Evolutionary conservation across 106 monocot species (phyloP).

Genomic region (Allium cepa): DNA sequence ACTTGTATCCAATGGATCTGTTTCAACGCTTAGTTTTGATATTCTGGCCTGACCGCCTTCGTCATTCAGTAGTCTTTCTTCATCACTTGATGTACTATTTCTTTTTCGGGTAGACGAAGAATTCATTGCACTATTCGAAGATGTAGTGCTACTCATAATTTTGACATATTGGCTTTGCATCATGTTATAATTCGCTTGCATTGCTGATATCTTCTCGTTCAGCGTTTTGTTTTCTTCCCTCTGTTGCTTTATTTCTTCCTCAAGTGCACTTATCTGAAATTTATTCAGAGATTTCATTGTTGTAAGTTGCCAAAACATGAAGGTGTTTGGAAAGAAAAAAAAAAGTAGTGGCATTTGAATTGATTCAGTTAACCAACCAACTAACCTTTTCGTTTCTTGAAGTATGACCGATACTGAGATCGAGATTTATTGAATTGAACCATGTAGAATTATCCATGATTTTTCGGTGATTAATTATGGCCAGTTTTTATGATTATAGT

Average conservation of each 20-base stretch:
- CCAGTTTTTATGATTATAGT: too few species aligned
- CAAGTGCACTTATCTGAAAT: neutral
- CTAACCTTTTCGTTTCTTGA: neutral
- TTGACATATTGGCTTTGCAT: constrained; percentile 2
- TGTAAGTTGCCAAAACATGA: neutral
- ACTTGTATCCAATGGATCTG: constrained; percentile 21
- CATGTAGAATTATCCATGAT: neutral
- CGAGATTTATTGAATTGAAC: constrained; percentile 1
- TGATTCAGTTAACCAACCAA: neutral
- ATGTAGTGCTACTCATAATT: neutral
- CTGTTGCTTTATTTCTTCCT: constrained; percentile 2
- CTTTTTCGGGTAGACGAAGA: constrained; percentile 2
- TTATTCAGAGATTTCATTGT: neutral
- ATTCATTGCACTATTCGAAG: neutral
- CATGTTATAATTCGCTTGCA: constrained; percentile 4
- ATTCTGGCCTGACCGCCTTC: constrained; percentile 9
- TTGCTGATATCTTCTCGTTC: constrained; percentile 13
- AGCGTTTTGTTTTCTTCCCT: constrained; percentile 21
- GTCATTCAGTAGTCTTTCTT: neutral
- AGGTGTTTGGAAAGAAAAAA: neutral
- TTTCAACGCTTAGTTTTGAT: constrained; percentile 13
- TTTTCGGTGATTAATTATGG: too few species aligned
- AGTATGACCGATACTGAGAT: neutral
- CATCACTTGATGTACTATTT: constrained; percentile 6
- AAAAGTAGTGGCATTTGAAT: too few species aligned